Conservation (phyloP, 352 stramenopile species). For the Globisporangium paddicum region DNA sequence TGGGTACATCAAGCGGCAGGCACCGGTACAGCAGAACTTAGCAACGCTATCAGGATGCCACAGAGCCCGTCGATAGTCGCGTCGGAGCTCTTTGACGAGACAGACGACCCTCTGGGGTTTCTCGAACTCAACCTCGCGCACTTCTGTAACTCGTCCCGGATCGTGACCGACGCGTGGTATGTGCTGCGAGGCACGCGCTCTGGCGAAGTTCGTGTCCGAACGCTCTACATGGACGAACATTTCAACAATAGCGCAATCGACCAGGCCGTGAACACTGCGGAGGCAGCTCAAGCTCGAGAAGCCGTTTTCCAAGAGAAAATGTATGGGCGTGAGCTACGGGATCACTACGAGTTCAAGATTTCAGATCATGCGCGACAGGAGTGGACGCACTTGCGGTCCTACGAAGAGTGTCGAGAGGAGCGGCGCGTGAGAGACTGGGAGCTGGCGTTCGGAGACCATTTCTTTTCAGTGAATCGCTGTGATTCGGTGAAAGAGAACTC, state of each 20-base stretch:
- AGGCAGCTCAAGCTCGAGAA: constrained; percentile 15
- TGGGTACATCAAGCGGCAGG: background rate
- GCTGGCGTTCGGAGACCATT: constrained; percentile 37
- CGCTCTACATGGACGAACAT: constrained; percentile 30
- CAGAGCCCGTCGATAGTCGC: background rate
- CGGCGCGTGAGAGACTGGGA: constrained; percentile 66
- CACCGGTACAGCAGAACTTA: background rate
- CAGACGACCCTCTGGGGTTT: constrained; percentile 47
- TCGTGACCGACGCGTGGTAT: constrained; percentile 62
- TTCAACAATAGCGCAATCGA: constrained; percentile 18
- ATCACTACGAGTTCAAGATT: constrained; percentile 72
- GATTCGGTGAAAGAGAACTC: constrained; percentile 16
- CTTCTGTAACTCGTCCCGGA: constrained; percentile 25
- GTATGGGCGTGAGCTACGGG: constrained; percentile 27
- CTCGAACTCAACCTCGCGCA: constrained; percentile 43
- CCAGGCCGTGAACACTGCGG: background rate
- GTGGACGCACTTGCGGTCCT: constrained; percentile 64
- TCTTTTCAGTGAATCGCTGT: constrained; percentile 20
- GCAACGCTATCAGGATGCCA: background rate
- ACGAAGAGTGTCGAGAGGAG: constrained; percentile 69
- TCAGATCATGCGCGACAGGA: constrained; percentile 25
- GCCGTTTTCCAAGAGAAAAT: constrained; percentile 36
- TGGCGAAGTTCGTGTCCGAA: constrained; percentile 66
- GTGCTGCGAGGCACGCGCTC: constrained; percentile 36
- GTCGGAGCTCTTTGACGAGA: constrained; percentile 4